A percentile compares a stretch with the other conserved stretches of the same genome.
Evolutionary conservation across 257 asterid genomes (phyloP).

Genomic region (Lantana camara): DNA sequence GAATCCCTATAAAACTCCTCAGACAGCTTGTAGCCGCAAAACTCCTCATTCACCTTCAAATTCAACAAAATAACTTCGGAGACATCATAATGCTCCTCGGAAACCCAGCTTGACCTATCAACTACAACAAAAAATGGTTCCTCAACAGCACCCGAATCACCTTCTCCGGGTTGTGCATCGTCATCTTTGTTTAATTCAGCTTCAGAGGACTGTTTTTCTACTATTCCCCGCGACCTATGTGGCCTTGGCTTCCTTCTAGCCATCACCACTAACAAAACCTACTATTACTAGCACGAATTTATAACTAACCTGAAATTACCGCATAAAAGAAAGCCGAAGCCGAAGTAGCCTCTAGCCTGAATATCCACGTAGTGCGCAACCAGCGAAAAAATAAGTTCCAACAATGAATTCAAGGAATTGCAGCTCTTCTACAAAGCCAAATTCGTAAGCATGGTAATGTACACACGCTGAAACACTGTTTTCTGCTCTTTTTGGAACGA

Average conservation of each 20-base stretch:
- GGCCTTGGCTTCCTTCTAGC: slow-evolving; percentile 93
- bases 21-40: slow-evolving; percentile 41
- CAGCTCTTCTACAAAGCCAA: slow-evolving; percentile 4
- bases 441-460: background rate
- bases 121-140: slow-evolving; percentile 62
- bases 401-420: slow-evolving; percentile 16
- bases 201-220: slow-evolving; percentile 35
- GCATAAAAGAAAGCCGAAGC: background rate
- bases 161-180: slow-evolving; percentile 28
- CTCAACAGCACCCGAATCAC: slow-evolving; percentile 26
- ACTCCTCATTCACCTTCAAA: slow-evolving; percentile 58
- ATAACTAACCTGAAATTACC: slow-evolving; percentile 4
- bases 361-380: background rate
- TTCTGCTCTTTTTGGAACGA: background rate
- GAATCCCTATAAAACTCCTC: slow-evolving; percentile 57
- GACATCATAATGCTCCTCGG: slow-evolving; percentile 68
- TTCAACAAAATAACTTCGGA: slow-evolving; percentile 71
- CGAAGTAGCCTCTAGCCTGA: background rate
- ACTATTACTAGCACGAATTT: background rate
- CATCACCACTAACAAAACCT: slow-evolving; percentile 44
- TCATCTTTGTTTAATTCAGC: slow-evolving; percentile 32
- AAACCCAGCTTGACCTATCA: slow-evolving; percentile 61
- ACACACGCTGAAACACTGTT: background rate
- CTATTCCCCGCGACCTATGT: slow-evolving; percentile 59
- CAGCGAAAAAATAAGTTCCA: slow-evolving; percentile 19